These are phyloP conservation scores for Podospora conica DNA, from an alignment of 495 filamentous ascomycete genomes.

Conservation along the genomic window DNA sequence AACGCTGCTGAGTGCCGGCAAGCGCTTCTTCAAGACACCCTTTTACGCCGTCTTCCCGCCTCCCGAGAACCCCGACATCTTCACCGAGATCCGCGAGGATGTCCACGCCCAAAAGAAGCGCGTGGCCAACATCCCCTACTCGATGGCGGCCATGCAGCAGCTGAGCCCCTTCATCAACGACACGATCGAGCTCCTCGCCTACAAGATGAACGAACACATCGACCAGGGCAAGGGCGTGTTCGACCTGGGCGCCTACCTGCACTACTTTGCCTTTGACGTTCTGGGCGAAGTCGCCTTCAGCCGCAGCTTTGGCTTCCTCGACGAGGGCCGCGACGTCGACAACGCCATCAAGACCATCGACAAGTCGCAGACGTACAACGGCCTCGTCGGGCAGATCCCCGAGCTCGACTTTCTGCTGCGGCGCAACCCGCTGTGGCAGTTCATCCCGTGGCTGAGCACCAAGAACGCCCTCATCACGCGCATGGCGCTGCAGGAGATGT, in stretches of 20 bases:
- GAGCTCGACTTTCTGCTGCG: slow-evolving; percentile 41
- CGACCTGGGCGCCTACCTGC: slow-evolving; percentile 47
- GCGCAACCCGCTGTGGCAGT: slow-evolving; percentile 44
- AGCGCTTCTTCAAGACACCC: slow-evolving; percentile 51
- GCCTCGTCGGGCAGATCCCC: slow-evolving; percentile 47
- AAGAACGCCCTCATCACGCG: slow-evolving; percentile 45
- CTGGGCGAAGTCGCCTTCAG: slow-evolving; percentile 59
- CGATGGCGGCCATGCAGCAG: slow-evolving; percentile 49
- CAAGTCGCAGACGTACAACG: slow-evolving; percentile 49
- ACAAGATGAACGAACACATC: slow-evolving; percentile 35
- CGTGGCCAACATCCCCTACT: slow-evolving; percentile 49
- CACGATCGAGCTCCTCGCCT: slow-evolving; percentile 38
- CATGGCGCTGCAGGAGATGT: slow-evolving; percentile 46
- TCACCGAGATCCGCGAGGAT: slow-evolving; percentile 50
- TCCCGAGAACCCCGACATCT: slow-evolving; percentile 54
- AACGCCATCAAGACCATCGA: slow-evolving; percentile 48
- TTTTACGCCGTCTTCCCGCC: slow-evolving; percentile 52
- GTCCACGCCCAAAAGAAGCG: slow-evolving; percentile 51
- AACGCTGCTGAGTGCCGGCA: slow-evolving; percentile 43
- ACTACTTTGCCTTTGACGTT: slow-evolving; percentile 54
- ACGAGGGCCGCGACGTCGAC: slow-evolving; percentile 52
- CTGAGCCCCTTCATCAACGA: slow-evolving; percentile 43
- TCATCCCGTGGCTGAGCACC: slow-evolving; percentile 41
- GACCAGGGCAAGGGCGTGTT: slow-evolving; percentile 19
- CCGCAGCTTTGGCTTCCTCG: slow-evolving; percentile 58